Evolutionary conservation across 2,329 filamentous ascomycete genomes (phyloP).

Genomic region (Huntiella bhutanensis): DNA sequence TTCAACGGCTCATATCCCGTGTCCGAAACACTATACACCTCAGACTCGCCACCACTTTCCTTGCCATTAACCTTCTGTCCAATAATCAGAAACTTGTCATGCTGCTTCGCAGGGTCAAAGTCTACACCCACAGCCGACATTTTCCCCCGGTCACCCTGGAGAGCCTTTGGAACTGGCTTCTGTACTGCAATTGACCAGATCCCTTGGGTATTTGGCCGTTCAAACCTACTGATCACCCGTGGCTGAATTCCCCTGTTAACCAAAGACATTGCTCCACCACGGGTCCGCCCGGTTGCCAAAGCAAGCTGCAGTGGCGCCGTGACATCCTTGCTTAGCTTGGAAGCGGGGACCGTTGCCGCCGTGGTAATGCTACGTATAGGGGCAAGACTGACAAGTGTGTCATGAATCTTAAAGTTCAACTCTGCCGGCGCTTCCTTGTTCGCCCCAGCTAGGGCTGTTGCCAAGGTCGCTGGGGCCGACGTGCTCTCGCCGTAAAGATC

Average conservation of each 20-base stretch:
- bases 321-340: conserved; percentile 22
- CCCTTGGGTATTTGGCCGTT: conserved; percentile 52
- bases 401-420: conserved; percentile 57
- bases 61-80: conserved; percentile 38
- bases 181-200: conserved; percentile 66
- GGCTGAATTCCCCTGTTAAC: conserved; percentile 65
- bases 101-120: conserved; percentile 35
- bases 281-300: conserved; percentile 43
- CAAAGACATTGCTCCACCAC: conserved; percentile 50
- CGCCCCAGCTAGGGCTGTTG: conserved; percentile 17
- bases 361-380: conserved; percentile 60
- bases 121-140: conserved; percentile 32
- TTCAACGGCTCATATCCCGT: conserved; percentile 56
- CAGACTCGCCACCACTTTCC: conserved; percentile 55
- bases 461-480: not conserved
- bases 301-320: conserved; percentile 31
- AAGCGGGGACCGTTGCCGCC: conserved; percentile 36
- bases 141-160: conserved; percentile 27
- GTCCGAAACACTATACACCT: conserved; percentile 57
- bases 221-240: conserved; percentile 47
- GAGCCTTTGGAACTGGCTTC: conserved; percentile 42
- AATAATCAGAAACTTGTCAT: conserved; percentile 68
- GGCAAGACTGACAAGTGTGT: conserved; percentile 57
- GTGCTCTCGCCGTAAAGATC: conserved; percentile 32
- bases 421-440: conserved; percentile 19